Evolutionary conservation across 1,284 basidiomycete species (phyloP).

Genomic region (Cryptococcus sp.): DNA sequence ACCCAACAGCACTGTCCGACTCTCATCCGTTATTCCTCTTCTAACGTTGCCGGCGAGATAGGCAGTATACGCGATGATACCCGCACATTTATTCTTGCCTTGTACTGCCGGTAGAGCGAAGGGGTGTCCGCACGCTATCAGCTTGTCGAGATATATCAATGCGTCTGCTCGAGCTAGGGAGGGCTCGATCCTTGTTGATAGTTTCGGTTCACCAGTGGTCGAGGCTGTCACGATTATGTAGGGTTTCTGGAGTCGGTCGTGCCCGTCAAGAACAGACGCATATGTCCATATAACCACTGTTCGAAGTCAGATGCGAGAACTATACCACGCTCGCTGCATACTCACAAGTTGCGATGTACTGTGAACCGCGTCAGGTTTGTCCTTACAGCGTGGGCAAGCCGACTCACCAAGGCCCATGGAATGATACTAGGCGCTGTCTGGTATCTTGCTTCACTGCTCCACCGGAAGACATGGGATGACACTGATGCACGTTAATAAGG

Average conservation of each 20-base stretch:
- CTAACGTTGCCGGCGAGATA: constrained; percentile 24
- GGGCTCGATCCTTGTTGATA: constrained; percentile 21
- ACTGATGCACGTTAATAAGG: constrained; percentile 8
- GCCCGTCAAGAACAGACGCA: constrained; percentile 23
- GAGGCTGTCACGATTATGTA: constrained; percentile 14
- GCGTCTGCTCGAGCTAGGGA: constrained; percentile 27
- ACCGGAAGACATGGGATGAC: constrained; percentile 11
- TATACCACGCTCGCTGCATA: not conserved
- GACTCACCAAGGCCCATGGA: constrained; percentile 21
- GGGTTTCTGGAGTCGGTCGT: constrained; percentile 12
- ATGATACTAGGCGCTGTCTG: constrained; percentile 18
- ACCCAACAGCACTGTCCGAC: constrained; percentile 22
- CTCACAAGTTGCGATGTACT: constrained; percentile 24
- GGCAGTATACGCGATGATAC: constrained; percentile 31
- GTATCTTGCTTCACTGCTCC: constrained; percentile 18
- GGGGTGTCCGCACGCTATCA: constrained; percentile 8
- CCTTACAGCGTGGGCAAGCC: not conserved
- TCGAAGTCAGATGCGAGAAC: constrained; percentile 1
- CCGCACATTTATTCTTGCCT: constrained; percentile 27
- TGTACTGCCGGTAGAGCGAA: constrained; percentile 10
- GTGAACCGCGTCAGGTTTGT: not conserved
- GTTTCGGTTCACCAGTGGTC: not conserved
- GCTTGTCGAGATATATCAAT: constrained; percentile 20
- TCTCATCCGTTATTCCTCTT: constrained; percentile 27
- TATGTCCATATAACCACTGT: constrained; percentile 32